Evolutionary conservation across 805 yeast genomes (phyloP).

Genomic region (Zygotorulaspora sp.): DNA sequence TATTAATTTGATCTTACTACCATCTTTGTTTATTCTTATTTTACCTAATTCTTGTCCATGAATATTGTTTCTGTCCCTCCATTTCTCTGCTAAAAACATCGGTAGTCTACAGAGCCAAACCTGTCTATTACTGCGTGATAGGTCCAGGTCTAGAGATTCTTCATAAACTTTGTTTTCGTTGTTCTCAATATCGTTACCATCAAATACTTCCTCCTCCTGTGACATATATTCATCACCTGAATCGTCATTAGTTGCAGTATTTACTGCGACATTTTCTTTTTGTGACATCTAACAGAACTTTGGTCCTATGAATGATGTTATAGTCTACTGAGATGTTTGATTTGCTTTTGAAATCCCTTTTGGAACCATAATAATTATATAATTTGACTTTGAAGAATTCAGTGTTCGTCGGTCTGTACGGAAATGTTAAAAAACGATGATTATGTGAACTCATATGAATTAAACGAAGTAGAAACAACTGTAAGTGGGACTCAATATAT

Average conservation of each 20-base stretch:
- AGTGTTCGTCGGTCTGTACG: too few relatives aligned
- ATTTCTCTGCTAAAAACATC: conserved; percentile 72
- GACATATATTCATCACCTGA: conserved; percentile 40
- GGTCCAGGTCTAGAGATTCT: conserved; percentile 75
- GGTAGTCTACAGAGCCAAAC: conserved; percentile 94
- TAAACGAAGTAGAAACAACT: not conserved
- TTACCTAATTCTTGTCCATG: conserved; percentile 77
- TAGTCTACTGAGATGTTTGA: too few relatives aligned
- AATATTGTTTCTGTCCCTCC: conserved; percentile 61
- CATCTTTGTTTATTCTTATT: conserved; percentile 63
- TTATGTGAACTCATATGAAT: not conserved
- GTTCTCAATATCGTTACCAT: conserved; percentile 42
- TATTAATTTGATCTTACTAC: conserved; percentile 49
- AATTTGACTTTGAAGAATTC: too few relatives aligned
- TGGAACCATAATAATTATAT: too few relatives aligned
- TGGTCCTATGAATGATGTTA: too few relatives aligned
- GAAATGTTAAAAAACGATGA: not conserved
- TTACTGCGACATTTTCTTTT: not conserved
- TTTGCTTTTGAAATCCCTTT: too few relatives aligned
- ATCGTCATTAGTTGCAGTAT: conserved; percentile 11
- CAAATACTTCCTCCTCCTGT: conserved; percentile 42
- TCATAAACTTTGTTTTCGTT: conserved; percentile 40
- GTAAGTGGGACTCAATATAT: not conserved
- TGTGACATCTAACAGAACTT: conserved; percentile 8
- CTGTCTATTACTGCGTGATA: conserved; percentile 57